Conservation (phyloP, 345 rosid genomes). For the Camelina neglecta region DNA sequence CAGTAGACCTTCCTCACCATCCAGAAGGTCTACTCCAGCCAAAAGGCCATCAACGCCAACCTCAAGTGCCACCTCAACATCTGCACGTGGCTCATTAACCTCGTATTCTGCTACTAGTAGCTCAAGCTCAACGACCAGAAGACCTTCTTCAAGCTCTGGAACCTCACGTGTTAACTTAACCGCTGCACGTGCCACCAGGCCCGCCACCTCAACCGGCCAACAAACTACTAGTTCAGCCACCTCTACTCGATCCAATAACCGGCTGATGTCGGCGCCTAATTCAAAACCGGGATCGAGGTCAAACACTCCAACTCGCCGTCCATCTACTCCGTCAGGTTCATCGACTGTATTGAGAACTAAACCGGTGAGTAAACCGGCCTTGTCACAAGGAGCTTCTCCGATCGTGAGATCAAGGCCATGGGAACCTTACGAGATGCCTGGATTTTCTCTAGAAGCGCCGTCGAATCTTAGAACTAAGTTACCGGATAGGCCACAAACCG, state of each 20-base stretch:
- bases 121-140: conserved; percentile 45
- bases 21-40: conserved; percentile 40
- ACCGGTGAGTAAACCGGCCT: conserved; percentile 24
- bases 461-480: conserved; percentile 71
- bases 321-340: conserved; percentile 53
- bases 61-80: conserved; percentile 28
- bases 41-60: conserved; percentile 32
- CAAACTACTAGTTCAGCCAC: conserved; percentile 47
- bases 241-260: conserved; percentile 52
- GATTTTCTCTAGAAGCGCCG: conserved; percentile 60
- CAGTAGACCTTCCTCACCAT: conserved; percentile 59
- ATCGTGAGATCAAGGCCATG: conserved; percentile 59
- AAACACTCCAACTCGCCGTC: conserved; percentile 62
- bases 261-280: conserved; percentile 32
- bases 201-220: conserved; percentile 3
- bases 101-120: conserved; percentile 12
- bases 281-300: conserved; percentile 56
- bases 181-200: conserved; percentile 10
- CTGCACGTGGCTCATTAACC: conserved; percentile 22
- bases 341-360: conserved; percentile 17
- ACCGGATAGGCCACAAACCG: conserved; percentile 68
- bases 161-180: conserved; percentile 40
- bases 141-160: conserved; percentile 48
- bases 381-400: conserved; percentile 47
- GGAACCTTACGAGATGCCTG: conserved; percentile 56